Evolutionary conservation across 768 basidiomycete species (phyloP).

Genomic region (Kondoa malvinella): DNA sequence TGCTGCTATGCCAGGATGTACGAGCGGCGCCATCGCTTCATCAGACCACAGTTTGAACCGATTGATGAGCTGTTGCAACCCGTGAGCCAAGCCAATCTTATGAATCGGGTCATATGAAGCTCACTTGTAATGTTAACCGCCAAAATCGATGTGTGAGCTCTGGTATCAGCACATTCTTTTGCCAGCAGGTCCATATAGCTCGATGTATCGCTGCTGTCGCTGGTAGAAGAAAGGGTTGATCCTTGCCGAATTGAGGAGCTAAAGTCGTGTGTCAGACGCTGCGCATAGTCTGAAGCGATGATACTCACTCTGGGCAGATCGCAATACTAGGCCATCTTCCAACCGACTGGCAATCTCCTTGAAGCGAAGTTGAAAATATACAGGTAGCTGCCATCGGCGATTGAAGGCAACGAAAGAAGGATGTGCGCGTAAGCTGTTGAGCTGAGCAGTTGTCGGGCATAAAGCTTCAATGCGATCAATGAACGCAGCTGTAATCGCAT

Average conservation of each 20-base stretch:
- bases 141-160: slow-evolving; percentile 73
- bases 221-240: slow-evolving; percentile 21
- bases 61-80: slow-evolving; percentile 56
- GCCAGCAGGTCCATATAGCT: slow-evolving; percentile 69
- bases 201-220: slow-evolving; percentile 42
- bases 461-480: slow-evolving; percentile 63
- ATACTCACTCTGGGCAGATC: slow-evolving; percentile 3
- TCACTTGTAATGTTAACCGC: slow-evolving; percentile 48
- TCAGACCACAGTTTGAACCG: slow-evolving; percentile 69
- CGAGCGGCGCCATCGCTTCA: slow-evolving; percentile 20
- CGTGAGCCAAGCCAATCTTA: background rate
- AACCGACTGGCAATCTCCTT: slow-evolving; percentile 70
- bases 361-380: slow-evolving; percentile 94
- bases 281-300: slow-evolving; percentile 2
- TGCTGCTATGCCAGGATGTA: slow-evolving; percentile 51
- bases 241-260: slow-evolving; percentile 5
- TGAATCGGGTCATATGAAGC: background rate
- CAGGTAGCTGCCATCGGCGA: slow-evolving; percentile 81
- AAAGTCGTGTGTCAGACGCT: background rate
- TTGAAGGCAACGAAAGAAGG: slow-evolving; percentile 56
- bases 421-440: slow-evolving; percentile 56
- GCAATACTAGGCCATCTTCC: slow-evolving; percentile 46
- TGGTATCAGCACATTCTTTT: slow-evolving; percentile 63
- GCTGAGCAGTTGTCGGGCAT: slow-evolving; percentile 54
- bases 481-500: slow-evolving; percentile 67